Base-by-base conservation (phyloP, 306 rosid species). In the Vigna reflexopilosa region DNA sequence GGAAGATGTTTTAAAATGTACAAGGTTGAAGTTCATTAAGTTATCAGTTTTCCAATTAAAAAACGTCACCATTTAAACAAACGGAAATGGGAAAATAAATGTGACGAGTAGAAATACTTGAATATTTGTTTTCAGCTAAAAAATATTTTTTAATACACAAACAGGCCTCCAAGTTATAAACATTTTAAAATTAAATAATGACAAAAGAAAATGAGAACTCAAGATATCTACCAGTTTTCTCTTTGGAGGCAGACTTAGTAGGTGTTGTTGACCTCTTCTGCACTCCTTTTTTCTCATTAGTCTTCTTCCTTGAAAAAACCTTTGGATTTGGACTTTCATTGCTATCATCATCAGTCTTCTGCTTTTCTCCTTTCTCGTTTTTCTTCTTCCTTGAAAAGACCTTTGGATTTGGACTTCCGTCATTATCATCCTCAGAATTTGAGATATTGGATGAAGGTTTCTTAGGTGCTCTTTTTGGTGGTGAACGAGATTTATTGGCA, bases 241-340 rank as follows among this genome's bases (percentile, higher is more conserved):
- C 98, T 86, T 86, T 96, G 74, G 82, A 65, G 45, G 89, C 79
- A 68, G 96, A 70, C 85, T 93, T 96, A 9, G 63, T 47, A 50
- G 81, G 86, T 76, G 88, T 59, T 76, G 88, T 59, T 22, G 86
- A 57, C 52, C 70, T 77, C 88, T 91, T 85, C 75, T 67, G 85
- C 66, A 81, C 90, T 58, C 78, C 80, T 36, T 70, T 85, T 72
- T 81, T 89, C 62, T 85, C 96, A 45, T 56, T 86, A 74, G 74
- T 90, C 88, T 86, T 96, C 87, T 87, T 93, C 90, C 97, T 93
- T 58, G 97, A 91, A 70, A 88, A 91, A 75, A 85, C 94, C 87
- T 93, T 96, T 28, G 66, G 59, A 54, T 54, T 54, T 19, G 59
- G 96, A 83, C 91, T 89, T 56, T 65, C 81, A 55, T 90, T 93